Base-by-base conservation (phyloP, 257 asterid genomes). In the Ophiorrhiza pumila region DNA sequence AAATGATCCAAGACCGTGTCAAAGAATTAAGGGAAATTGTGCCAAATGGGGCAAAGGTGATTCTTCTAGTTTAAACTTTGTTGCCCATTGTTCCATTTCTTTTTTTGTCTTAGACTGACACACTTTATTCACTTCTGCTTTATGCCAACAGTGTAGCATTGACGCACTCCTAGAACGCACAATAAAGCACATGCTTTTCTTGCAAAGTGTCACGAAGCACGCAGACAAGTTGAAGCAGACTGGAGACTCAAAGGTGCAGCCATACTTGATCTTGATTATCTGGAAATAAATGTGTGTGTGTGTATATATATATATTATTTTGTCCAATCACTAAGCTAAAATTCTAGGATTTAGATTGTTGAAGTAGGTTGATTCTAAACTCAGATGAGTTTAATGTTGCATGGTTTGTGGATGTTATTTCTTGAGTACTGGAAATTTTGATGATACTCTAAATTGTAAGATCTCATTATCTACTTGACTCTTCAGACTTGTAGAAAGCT, bases 1-100 rank as follows among this genome's bases (percentile, higher is more conserved):
- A 94, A 79, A 88, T 94, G 99, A 90, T 94, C 75, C 97, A 94
- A 87, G 99, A 94, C 52, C 96, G 97, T 8, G 95, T 94, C 25
- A 94, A 90, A 86, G 99, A 94, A 65, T 76, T 94, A 61, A 83
- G 99, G 80, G 96, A 94, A 81, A 90, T 94, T 25, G 97, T 94
- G 69, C 98, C 98, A 7, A 91, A 91, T 61, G 98, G 96, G 52
- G 94, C 88, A 47, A 93, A 93, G 97, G 98, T 93, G 74, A 82
- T 60, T 60, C 73, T 39, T 79, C 50, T 46, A 46, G 4, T 15
- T 37, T 25, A 23, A 12, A 32, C 41, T 65, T 68, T 41, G 39
- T 50, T 35, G 5, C 34, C 65, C 34, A 3, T 27, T 32, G 25
- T 78, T 64, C 35, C 12, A 71, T 76, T 49, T 34, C 42, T 34